These are phyloP conservation scores for Blumeriella jaapii DNA, from an alignment of 2,329 filamentous ascomycete species.

Conservation along the genomic window DNA sequence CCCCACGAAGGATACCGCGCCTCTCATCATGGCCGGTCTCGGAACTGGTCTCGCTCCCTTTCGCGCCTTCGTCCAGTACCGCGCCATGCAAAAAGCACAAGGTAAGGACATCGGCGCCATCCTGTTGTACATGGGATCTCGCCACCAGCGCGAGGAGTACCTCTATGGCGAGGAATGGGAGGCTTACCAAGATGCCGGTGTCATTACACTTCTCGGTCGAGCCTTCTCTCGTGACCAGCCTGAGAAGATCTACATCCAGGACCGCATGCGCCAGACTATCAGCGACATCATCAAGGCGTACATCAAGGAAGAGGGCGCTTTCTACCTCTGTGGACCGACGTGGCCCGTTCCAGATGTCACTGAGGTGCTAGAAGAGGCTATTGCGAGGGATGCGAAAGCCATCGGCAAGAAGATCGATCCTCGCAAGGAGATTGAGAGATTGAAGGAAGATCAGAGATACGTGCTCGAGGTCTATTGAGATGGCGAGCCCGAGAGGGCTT, in stretches of 20 bases:
- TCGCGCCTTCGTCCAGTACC: conserved; percentile 96
- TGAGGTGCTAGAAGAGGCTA: conserved; percentile 84
- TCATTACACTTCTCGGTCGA: conserved; percentile 85
- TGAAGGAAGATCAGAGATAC: conserved; percentile 92
- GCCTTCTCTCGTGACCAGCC: conserved; percentile 96
- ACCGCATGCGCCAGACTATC: conserved; percentile 86
- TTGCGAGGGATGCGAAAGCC: conserved; percentile 60
- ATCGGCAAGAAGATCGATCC: conserved; percentile 72
- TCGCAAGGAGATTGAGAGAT: conserved; percentile 84
- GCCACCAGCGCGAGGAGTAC: conserved; percentile 97
- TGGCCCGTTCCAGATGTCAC: conserved; percentile 98
- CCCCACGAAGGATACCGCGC: conserved; percentile 74
- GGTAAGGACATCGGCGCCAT: conserved; percentile 91
- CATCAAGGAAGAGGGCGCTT: conserved; percentile 75
- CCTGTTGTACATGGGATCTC: conserved; percentile 90
- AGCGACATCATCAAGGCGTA: conserved; percentile 76
- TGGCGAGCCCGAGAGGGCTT: background rate
- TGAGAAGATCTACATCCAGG: conserved; percentile 99
- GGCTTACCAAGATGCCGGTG: conserved; percentile 87
- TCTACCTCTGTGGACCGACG: conserved; percentile 95
- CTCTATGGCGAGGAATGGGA: conserved; percentile 99
- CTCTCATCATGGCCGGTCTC: conserved; percentile 98
- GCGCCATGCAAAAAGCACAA: conserved; percentile 94
- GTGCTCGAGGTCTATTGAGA: conserved; percentile 95
- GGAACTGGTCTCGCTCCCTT: conserved; percentile 97